These are phyloP conservation scores for Coemansia sp. DNA, from an alignment of 192 early-diverging fungal species.

Conservation along the genomic window DNA sequence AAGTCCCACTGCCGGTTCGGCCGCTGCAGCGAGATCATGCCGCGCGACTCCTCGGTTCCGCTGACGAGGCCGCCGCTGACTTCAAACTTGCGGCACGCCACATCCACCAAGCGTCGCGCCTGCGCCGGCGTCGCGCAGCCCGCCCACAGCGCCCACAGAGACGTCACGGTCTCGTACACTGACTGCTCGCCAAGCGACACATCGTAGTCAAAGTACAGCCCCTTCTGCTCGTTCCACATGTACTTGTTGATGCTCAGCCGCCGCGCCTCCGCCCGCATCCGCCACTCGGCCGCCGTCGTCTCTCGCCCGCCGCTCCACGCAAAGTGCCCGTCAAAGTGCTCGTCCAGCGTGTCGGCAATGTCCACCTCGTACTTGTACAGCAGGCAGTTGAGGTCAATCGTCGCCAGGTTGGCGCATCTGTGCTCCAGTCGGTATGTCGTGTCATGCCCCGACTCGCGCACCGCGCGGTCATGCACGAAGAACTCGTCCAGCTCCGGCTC, in stretches of 20 bases:
- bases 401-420: conserved; percentile 87
- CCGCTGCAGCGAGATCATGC: conserved; percentile 73
- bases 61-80: conserved; percentile 89
- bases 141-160: conserved; percentile 93
- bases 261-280: conserved; percentile 63
- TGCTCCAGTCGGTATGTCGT: conserved; percentile 94
- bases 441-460: conserved; percentile 96
- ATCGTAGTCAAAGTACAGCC: conserved; percentile 92
- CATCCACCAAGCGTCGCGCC: conserved; percentile 73
- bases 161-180: conserved; percentile 87
- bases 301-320: conserved; percentile 40
- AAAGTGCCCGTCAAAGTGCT: conserved; percentile 62
- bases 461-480: conserved; percentile 97
- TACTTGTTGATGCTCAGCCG: conserved; percentile 74
- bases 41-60: conserved; percentile 90
- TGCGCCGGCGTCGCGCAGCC: conserved; percentile 74
- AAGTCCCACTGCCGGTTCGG: conserved; percentile 98
- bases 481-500: conserved; percentile 91
- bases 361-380: conserved; percentile 97
- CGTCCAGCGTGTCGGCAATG: conserved; percentile 72
- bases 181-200: conserved; percentile 64
- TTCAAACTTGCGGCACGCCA: conserved; percentile 80
- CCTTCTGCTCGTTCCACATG: conserved; percentile 79
- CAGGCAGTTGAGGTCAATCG: conserved; percentile 90
- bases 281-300: conserved; percentile 63